phyloP scores from a whole-genome alignment of 2,329 filamentous ascomycete species.

The Blastomyces silverae region DNA sequence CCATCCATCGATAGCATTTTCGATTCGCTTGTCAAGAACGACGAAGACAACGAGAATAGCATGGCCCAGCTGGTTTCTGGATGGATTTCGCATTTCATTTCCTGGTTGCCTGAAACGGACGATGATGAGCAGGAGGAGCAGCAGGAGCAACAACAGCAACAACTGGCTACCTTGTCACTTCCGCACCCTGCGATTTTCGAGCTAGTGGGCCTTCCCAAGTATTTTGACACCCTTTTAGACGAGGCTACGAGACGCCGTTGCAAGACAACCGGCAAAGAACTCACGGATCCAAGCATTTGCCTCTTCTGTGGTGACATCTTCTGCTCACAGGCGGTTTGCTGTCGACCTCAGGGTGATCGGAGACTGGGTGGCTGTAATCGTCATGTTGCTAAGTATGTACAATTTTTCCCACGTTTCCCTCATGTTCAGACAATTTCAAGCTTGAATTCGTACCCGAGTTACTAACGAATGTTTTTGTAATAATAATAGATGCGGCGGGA shows the following conservation, averaged over 20 bases:
- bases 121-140: background rate
- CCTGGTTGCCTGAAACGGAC: slow-evolving; percentile 26
- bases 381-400: slow-evolving; percentile 71
- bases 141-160: slow-evolving; percentile 10
- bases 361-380: slow-evolving; percentile 80
- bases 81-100: slow-evolving; percentile 59
- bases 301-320: slow-evolving; percentile 96
- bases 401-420: background rate
- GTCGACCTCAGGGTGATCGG: slow-evolving; percentile 53
- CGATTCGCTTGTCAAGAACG: slow-evolving; percentile 45
- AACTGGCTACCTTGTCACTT: slow-evolving; percentile 42
- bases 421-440: slow-evolving; percentile 3
- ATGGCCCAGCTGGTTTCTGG: slow-evolving; percentile 52
- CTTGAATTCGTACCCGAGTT: background rate
- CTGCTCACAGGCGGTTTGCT: slow-evolving; percentile 90
- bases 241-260: slow-evolving; percentile 79
- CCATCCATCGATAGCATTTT: slow-evolving; percentile 76
- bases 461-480: slow-evolving; percentile 16
- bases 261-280: slow-evolving; percentile 81
- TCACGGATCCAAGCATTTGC: slow-evolving; percentile 85
- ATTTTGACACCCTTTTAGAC: slow-evolving; percentile 87
- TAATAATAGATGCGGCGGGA: slow-evolving; percentile 66
- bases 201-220: slow-evolving; percentile 81
- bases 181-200: slow-evolving; percentile 91
- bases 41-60: slow-evolving; percentile 34